phyloP scores from a whole-genome alignment of 169 alveolate genomes.

The Nephromyces sp. region DNA sequence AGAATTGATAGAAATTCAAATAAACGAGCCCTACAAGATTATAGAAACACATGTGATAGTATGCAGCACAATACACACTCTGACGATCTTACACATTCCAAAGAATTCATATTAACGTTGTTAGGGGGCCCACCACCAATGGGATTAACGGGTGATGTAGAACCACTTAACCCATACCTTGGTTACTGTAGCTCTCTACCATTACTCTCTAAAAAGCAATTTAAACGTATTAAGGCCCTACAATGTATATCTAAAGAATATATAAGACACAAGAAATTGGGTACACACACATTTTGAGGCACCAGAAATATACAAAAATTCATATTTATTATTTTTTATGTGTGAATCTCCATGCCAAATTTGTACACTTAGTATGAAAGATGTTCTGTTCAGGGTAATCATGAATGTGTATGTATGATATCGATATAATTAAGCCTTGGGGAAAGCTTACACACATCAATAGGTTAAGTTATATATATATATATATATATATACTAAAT shows the following conservation, averaged over 20 bases:
- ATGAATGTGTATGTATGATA: no score
- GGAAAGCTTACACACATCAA: no score
- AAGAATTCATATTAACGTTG: not conserved
- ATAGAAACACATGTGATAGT: not conserved
- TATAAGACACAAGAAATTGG: no score
- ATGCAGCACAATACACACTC: not conserved
- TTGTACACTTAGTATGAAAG: no score
- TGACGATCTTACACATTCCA: not conserved
- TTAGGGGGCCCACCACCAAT: conserved; percentile 20
- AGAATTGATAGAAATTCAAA: not conserved
- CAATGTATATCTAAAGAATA: conserved; percentile 10
- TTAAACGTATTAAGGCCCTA: conserved; percentile 14
- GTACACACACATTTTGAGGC: no score
- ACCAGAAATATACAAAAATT: no score
- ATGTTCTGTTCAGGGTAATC: no score
- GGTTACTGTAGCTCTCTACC: conserved; percentile 28
- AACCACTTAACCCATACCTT: conserved; percentile 17
- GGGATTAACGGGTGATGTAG: not conserved
- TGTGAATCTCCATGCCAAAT: no score
- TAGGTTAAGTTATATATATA: no score
- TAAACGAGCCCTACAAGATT: not conserved
- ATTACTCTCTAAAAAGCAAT: conserved; percentile 24
- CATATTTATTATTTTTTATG: no score
- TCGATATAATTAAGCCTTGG: no score
- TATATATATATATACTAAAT: no score